Percentiles rank a stretch among this genome's conserved stretches.
These are phyloP conservation scores for Trichosporon sp. DNA, from an alignment of 1,284 basidiomycete genomes.

Conservation along the genomic window DNA sequence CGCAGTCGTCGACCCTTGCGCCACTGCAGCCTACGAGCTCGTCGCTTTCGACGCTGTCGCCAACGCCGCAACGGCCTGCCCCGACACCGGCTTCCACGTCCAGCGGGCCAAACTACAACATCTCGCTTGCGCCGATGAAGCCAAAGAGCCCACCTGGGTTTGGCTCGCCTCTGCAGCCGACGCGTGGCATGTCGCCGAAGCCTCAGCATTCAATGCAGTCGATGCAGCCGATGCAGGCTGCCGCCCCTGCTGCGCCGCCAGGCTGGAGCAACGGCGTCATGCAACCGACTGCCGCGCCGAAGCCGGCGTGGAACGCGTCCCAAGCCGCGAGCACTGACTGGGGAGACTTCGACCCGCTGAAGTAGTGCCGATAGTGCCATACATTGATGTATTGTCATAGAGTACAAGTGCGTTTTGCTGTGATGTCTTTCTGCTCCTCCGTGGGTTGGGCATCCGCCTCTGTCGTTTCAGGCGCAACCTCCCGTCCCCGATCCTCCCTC, in stretches of 20 bases:
- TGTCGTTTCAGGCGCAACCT: neutral
- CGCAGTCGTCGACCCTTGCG: conserved; percentile 5
- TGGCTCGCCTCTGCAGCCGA: conserved; percentile 12
- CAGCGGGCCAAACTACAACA: conserved; percentile 44
- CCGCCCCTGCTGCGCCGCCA: conserved; percentile 31
- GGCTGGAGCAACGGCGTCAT: conserved; percentile 42
- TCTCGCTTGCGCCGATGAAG: conserved; percentile 37
- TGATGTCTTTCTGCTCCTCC: neutral
- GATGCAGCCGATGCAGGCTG: neutral
- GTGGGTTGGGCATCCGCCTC: neutral
- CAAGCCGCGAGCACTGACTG: conserved; percentile 32
- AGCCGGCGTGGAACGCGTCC: conserved; percentile 27
- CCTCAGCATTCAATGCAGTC: neutral
- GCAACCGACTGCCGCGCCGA: conserved; percentile 38
- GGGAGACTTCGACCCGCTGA: conserved; percentile 49
- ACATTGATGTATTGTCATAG: conserved; percentile 4
- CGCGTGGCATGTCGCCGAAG: neutral
- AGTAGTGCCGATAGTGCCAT: conserved; percentile 18
- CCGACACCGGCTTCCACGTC: neutral
- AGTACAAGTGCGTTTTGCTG: neutral
- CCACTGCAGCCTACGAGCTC: conserved; percentile 19
- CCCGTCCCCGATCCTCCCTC: neutral
- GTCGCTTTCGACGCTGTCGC: neutral
- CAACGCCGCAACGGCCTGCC: neutral
- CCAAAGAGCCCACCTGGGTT: conserved; percentile 13